phyloP scores from a whole-genome alignment of 768 basidiomycete genomes.

The Gelatoporia subvermispora region DNA sequence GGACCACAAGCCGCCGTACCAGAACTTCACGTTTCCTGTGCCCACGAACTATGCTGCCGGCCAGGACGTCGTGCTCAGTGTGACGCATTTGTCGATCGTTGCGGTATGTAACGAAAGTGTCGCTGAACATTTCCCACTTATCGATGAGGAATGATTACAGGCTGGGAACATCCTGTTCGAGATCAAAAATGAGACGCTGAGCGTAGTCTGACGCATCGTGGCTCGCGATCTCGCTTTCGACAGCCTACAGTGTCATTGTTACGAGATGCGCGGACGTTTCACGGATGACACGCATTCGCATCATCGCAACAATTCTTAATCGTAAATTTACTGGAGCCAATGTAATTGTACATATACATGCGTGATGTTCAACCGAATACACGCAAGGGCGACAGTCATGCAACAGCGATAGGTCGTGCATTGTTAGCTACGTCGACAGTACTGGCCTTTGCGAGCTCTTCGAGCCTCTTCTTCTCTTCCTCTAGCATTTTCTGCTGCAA shows the following conservation, averaged over 20 bases:
- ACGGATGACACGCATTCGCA: no score
- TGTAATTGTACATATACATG: not conserved
- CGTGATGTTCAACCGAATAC: not conserved
- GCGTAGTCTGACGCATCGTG: no score
- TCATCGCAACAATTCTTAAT: no score
- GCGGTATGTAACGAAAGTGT: slow-evolving; percentile 7
- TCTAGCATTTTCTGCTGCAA: slow-evolving; percentile 45
- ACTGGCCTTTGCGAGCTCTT: slow-evolving; percentile 6
- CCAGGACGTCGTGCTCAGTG: slow-evolving; percentile 9
- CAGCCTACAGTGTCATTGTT: no score
- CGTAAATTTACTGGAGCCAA: no score
- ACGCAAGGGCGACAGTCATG: slow-evolving; percentile 1
- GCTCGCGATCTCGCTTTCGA: no score
- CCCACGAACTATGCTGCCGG: slow-evolving; percentile 11
- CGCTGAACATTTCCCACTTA: no score
- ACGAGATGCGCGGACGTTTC: no score
- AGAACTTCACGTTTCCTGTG: slow-evolving; percentile 25
- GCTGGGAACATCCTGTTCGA: no score
- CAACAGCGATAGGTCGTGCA: slow-evolving; percentile 9
- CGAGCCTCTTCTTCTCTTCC: slow-evolving; percentile 42
- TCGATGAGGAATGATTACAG: no score
- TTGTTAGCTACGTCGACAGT: not conserved
- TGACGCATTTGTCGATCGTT: slow-evolving; percentile 15
- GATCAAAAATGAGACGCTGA: no score
- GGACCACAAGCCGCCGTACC: slow-evolving; percentile 16